phyloP scores from a whole-genome alignment of 352 stramenopile species.

The Phytopythium chamaehyphon region DNA sequence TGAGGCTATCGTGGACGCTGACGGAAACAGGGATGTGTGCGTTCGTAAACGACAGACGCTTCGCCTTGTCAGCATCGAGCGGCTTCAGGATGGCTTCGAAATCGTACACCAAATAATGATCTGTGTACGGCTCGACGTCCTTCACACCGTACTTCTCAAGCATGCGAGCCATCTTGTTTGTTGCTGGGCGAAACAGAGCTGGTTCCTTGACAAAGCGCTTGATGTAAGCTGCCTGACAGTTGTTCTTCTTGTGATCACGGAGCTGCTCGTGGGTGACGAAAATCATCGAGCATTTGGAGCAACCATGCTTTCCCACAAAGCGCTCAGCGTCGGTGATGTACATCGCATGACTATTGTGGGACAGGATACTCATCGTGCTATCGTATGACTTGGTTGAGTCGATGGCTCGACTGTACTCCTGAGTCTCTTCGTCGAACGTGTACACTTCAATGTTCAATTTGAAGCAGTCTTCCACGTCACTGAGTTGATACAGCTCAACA shows the following conservation, averaged over 20 bases:
- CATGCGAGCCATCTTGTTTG: slow-evolving; percentile 8
- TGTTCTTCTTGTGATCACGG: slow-evolving; percentile 15
- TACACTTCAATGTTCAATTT: slow-evolving; percentile 13
- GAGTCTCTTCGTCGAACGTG: slow-evolving; percentile 13
- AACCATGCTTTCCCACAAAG: slow-evolving; percentile 11
- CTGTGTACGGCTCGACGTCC: slow-evolving; percentile 6
- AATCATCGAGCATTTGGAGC: slow-evolving; percentile 10
- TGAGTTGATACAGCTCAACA: slow-evolving; percentile 16
- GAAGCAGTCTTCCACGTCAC: slow-evolving; percentile 16
- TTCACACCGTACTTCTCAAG: slow-evolving; percentile 7
- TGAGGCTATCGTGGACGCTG: background rate
- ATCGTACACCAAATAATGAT: slow-evolving; percentile 23
- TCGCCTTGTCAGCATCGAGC: background rate
- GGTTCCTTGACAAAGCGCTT: slow-evolving; percentile 8
- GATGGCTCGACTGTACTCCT: slow-evolving; percentile 4
- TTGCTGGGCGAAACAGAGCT: slow-evolving; percentile 9
- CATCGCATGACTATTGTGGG: slow-evolving; percentile 16
- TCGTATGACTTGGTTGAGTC: slow-evolving; percentile 4
- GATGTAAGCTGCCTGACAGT: slow-evolving; percentile 10
- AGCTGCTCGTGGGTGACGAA: slow-evolving; percentile 14
- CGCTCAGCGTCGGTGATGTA: slow-evolving; percentile 16
- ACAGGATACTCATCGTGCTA: slow-evolving; percentile 16
- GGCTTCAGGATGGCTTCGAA: slow-evolving; percentile 16
- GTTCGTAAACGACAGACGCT: slow-evolving; percentile 2
- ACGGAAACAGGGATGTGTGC: slow-evolving; percentile 5